Evolutionary conservation across 2,329 filamentous ascomycete species (phyloP).

Genomic region (Ceratocystis eucalypticola): DNA sequence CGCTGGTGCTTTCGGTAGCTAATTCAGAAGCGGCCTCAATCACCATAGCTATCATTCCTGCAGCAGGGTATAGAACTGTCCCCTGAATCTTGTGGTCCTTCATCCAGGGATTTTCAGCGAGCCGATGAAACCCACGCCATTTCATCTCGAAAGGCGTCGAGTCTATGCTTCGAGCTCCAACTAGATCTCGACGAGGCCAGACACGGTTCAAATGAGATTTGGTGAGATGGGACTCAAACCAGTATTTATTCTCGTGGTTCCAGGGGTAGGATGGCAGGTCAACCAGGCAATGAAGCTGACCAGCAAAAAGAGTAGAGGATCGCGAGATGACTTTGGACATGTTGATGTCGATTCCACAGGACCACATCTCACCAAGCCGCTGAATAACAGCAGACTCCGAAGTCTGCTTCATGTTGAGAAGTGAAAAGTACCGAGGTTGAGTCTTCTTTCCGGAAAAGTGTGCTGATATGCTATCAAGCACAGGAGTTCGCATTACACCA

Average conservation of each 20-base stretch:
- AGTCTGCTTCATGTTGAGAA: slow-evolving; percentile 14
- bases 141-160: slow-evolving; percentile 33
- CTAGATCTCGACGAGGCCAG: slow-evolving; percentile 37
- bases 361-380: slow-evolving; percentile 29
- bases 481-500: slow-evolving; percentile 28
- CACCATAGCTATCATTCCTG: slow-evolving; percentile 38
- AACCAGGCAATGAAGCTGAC: slow-evolving; percentile 26
- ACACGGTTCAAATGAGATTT: slow-evolving; percentile 32
- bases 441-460: slow-evolving; percentile 17
- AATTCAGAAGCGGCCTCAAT: slow-evolving; percentile 35
- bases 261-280: slow-evolving; percentile 41
- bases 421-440: slow-evolving; percentile 11
- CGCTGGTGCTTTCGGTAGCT: slow-evolving; percentile 17
- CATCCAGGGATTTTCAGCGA: slow-evolving; percentile 40
- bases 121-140: slow-evolving; percentile 37
- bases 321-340: slow-evolving; percentile 24
- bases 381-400: slow-evolving; percentile 24
- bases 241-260: slow-evolving; percentile 40
- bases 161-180: slow-evolving; percentile 35
- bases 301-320: background rate
- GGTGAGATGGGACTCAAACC: slow-evolving; percentile 39
- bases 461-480: slow-evolving; percentile 27
- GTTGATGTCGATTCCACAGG: slow-evolving; percentile 25
- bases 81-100: slow-evolving; percentile 39
- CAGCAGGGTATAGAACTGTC: slow-evolving; percentile 37